These are phyloP conservation scores for Linum lewisii DNA, from an alignment of 345 rosid genomes.

Conservation along the genomic window DNA sequence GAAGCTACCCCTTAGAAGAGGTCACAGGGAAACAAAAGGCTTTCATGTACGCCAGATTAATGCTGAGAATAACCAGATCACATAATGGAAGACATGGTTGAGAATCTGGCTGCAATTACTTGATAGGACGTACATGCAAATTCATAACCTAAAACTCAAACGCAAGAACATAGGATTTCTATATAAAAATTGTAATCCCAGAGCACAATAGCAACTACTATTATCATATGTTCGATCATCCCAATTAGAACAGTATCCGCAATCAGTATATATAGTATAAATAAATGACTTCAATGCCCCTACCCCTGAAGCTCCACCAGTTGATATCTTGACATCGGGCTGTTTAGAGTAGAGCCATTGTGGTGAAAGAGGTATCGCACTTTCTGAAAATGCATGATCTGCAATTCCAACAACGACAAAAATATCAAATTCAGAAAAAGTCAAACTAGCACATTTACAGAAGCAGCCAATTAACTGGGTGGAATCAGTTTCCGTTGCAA, in stretches of 20 bases:
- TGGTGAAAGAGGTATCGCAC: not conserved
- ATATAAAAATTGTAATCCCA: not conserved
- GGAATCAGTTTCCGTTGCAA: no score
- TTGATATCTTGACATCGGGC: not conserved
- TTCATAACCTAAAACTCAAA: no score
- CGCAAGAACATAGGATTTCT: not conserved
- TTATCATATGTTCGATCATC: not conserved
- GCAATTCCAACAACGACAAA: not conserved
- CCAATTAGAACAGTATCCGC: not conserved
- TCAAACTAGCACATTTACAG: not conserved
- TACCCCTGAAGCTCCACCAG: not conserved
- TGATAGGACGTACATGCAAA: no score
- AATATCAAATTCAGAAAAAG: not conserved
- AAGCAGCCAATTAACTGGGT: not conserved
- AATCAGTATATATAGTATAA: not conserved
- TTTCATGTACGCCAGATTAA: no score
- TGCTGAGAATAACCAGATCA: no score
- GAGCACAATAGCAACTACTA: not conserved
- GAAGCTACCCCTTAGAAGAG: no score
- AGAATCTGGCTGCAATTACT: no score
- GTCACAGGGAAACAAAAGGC: no score
- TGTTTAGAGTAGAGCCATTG: conserved; percentile 1
- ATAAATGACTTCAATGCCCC: not conserved
- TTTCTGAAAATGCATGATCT: not conserved
- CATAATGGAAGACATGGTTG: no score